These are phyloP conservation scores for Penicillium bialowiezense DNA, from an alignment of 495 filamentous ascomycete genomes.

Conservation along the genomic window DNA sequence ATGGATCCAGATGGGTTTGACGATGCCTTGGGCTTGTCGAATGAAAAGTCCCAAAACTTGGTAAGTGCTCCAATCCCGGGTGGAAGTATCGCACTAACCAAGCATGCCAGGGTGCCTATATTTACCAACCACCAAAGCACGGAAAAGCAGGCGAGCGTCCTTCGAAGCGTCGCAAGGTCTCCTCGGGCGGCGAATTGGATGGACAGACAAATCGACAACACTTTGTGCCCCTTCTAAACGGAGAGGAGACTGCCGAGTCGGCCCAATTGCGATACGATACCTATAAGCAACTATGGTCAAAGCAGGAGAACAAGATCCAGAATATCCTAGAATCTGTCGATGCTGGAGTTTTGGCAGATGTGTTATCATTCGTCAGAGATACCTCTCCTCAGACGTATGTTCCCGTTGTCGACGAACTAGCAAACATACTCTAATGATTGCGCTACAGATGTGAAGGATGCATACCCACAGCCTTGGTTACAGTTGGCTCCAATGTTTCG, in stretches of 20 bases:
- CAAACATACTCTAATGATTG: conserved; percentile 13
- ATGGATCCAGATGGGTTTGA: conserved; percentile 29
- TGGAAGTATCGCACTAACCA: conserved; percentile 10
- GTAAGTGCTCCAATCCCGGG: conserved; percentile 26
- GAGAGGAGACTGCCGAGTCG: conserved; percentile 53
- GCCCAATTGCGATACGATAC: conserved; percentile 55
- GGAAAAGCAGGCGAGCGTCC: conserved; percentile 48
- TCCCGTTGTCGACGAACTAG: neutral
- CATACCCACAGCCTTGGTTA: conserved; percentile 77
- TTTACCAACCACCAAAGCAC: conserved; percentile 57
- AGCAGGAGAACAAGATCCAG: conserved; percentile 65
- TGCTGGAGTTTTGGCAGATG: conserved; percentile 60
- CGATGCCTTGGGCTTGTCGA: conserved; percentile 25
- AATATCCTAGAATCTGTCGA: conserved; percentile 41
- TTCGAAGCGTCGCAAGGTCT: conserved; percentile 61
- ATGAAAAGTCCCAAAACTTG: conserved; percentile 45
- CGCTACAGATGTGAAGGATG: conserved; percentile 43
- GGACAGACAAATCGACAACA: conserved; percentile 16
- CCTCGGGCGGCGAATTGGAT: conserved; percentile 19
- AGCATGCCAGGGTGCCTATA: conserved; percentile 59
- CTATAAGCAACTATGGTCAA: conserved; percentile 66
- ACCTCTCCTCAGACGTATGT: conserved; percentile 46
- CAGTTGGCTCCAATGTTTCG: conserved; percentile 83
- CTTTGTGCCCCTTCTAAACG: conserved; percentile 63
- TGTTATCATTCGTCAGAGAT: conserved; percentile 61